Conservation (phyloP, 108 stramenopile species). For the Nitzschia inconspicua region DNA sequence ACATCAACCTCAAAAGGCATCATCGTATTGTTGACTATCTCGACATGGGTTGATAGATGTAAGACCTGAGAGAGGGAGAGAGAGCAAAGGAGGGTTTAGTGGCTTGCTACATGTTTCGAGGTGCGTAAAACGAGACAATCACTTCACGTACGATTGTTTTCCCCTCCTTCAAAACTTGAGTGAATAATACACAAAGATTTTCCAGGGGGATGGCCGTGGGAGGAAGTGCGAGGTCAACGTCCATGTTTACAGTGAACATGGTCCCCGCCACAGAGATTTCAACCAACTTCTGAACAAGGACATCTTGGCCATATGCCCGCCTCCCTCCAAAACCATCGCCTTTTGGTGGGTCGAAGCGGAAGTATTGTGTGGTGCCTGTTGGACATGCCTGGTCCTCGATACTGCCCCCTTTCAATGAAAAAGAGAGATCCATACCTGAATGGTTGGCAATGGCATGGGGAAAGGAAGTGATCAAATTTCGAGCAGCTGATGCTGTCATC, state of each 20-base stretch:
- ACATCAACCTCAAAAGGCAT: constrained; percentile 56
- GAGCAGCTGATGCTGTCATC: constrained; percentile 61
- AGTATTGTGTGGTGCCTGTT: constrained; percentile 59
- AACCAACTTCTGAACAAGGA: constrained; percentile 49
- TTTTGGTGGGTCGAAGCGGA: constrained; percentile 67
- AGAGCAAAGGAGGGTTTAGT: background rate
- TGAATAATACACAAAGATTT: constrained; percentile 42
- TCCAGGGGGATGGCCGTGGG: constrained; percentile 38
- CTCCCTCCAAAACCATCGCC: constrained; percentile 65
- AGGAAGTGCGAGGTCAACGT: constrained; percentile 35
- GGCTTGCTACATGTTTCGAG: background rate
- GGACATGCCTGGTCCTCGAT: constrained; percentile 25
- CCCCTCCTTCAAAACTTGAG: constrained; percentile 58
- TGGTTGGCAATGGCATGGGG: constrained; percentile 83
- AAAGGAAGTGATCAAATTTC: constrained; percentile 66
- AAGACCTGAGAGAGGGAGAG: constrained; percentile 36
- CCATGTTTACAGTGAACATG: constrained; percentile 13
- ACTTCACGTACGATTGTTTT: constrained; percentile 64
- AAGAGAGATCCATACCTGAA: constrained; percentile 52
- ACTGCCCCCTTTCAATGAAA: constrained; percentile 34
- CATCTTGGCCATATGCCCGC: constrained; percentile 80
- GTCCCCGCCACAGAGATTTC: constrained; percentile 20
- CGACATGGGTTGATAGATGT: constrained; percentile 66
- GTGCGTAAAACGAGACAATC: background rate
- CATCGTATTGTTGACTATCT: constrained; percentile 53